Base-by-base conservation (phyloP, 176 grass and related monocot genomes). In the Zizania latifolia region DNA sequence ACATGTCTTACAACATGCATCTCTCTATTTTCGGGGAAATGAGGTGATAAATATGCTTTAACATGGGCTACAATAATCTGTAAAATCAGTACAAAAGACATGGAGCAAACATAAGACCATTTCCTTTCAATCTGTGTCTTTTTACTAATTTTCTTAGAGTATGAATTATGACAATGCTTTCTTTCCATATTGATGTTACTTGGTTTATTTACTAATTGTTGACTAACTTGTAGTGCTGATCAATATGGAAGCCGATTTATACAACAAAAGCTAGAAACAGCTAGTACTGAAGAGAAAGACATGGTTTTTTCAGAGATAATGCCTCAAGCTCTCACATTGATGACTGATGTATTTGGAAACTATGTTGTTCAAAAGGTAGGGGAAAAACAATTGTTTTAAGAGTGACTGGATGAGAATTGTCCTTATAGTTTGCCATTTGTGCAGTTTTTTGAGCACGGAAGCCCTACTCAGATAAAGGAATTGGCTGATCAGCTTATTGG, bases 381-480 rank as follows among this genome's bases (percentile, higher is more conserved):
- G 48, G 24, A 9, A 35, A 65, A 16, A 13, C 67, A 19, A 60
- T 76, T 75, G 75, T 22, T 33, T 77, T 74, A 31, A 21, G 38
- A 1, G 15, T 70, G 6, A 8, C 28, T 10, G 6, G 69, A 0
- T 60, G 46, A 22, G 30, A 33, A 0, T 7, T 45, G 38, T 58
- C 35, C 36, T 84, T 37, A 62, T 58, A 9, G 39, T 80, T 60
- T 46, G 21, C 33, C 33, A 35, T 80, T 4, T 79, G 15, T 60
- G n/a, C 79, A 96, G 92, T 96, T 92, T 87, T 96, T 96, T 76
- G 92, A 96, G 92, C 89, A 96, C 53, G 92, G 92, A 74, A 96
- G 83, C 62, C 34, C 92, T 58, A 45, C 80, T 67, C 92, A 96
- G 77, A 89, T 90, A 87, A 92, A 88, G 70, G 83, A 87, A 76